Evolutionary conservation across 768 basidiomycete species (phyloP), one percentile per base, ranked within the genome.

Genomic region (Boletellus sp.): DNA sequence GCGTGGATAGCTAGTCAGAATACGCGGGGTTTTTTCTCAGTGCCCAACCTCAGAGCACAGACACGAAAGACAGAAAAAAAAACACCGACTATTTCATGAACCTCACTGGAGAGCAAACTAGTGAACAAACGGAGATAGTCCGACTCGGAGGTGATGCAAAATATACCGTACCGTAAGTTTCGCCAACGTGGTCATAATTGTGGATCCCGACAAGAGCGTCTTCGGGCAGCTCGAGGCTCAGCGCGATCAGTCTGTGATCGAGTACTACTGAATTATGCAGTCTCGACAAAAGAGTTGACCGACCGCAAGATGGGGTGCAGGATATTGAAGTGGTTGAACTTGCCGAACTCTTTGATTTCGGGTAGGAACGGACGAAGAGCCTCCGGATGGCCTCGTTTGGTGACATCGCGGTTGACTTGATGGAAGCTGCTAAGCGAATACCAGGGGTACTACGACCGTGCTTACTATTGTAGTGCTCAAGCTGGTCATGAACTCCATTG

Each of bases 381-480:
- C 31, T 70, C 65, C 0, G 83, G 83, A 50, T 85, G 83, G 20
- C 59, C 55, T 3, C 73, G 73, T 48, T 73, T 76, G 2, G 58
- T 70, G 22, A 78, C 65, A 42, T 79, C 73, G 31, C 75, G 72
- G 52, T 83, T 75, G 48, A 83, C 83, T 84, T 28, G 28, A 28
- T 10, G 28, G 39, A 2, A 9, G 7, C 28, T 8, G 33, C 4
- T 42, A 11, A 47, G 19, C 7, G 19, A 45, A 24, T 3, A 11
- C 28, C 28, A 3, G 28, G 11, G 9, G 28, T 11, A 2, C 28
- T 3, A 28, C 28, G 28, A 49, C 26, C 33, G 13, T 5, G 55
- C 76, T 49, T 50, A 85, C 84, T 72, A 54, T 79, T 82, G 56
- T 86, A 85, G 44, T 78, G 71, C 57, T 86, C 84, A 16, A 84